phyloP scores from a whole-genome alignment of 345 rosid genomes.

The Gossypium sturtianum region DNA sequence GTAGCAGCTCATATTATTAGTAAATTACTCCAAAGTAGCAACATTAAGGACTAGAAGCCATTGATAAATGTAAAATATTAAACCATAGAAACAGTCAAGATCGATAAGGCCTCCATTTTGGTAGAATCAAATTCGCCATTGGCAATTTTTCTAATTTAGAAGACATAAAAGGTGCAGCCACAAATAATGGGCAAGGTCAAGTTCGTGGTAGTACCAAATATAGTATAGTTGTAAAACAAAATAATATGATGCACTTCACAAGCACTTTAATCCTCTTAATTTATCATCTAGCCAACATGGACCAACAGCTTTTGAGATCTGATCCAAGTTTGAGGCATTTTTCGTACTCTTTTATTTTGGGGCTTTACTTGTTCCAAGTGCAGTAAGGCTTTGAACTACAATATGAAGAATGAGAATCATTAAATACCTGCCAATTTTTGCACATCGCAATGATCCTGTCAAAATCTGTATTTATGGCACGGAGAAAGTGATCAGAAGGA shows the following conservation, averaged over 20 bases:
- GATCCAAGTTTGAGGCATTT: not conserved
- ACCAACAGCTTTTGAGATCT: not conserved
- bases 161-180: not conserved
- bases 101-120: not conserved
- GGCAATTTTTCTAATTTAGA: not conserved
- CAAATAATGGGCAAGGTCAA: not conserved
- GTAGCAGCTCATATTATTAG: not conserved
- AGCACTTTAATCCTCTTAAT: not conserved
- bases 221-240: not conserved
- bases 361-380: not conserved
- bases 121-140: not conserved
- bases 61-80: not conserved
- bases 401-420: not conserved
- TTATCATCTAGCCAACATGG: not conserved
- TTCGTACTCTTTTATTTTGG: not conserved
- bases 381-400: not conserved
- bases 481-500: conserved; percentile 96
- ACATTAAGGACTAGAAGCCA: not conserved
- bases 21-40: not conserved
- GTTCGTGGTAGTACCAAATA: not conserved
- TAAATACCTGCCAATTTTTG: conserved; percentile 93
- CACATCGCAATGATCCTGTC: conserved; percentile 98
- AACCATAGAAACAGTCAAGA: not conserved
- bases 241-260: not conserved
- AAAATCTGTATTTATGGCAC: conserved; percentile 94